phyloP scores from a whole-genome alignment of 441 rosid species.

The Geranium incanum region DNA sequence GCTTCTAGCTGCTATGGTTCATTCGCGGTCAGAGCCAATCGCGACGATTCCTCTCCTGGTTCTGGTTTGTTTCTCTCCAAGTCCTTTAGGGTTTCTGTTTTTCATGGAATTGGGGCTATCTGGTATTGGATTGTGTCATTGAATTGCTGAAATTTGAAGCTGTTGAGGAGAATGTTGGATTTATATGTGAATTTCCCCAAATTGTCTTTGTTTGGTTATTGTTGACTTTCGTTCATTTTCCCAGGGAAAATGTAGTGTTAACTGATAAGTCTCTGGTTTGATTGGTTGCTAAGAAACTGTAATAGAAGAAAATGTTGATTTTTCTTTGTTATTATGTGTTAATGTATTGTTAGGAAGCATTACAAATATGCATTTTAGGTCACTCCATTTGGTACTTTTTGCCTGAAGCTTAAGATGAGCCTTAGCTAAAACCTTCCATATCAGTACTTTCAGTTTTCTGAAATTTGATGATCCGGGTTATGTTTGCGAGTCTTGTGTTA shows the following conservation, averaged over 20 bases:
- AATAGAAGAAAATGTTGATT: background rate
- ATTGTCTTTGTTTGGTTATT: background rate
- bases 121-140: background rate
- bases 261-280: background rate
- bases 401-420: too few relatives aligned
- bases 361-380: background rate
- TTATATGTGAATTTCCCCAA: slow-evolving; percentile 2
- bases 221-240: too few relatives aligned
- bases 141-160: background rate
- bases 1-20: slow-evolving; percentile 31
- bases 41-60: slow-evolving; percentile 17
- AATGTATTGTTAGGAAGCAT: background rate
- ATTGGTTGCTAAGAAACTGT: background rate
- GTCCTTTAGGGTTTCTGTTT: background rate
- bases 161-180: background rate
- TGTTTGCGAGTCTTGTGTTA: too few relatives aligned
- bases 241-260: too few relatives aligned
- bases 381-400: background rate
- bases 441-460: too few relatives aligned
- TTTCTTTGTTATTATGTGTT: background rate
- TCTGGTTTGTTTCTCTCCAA: too few relatives aligned
- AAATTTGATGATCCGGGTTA: too few relatives aligned
- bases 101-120: background rate
- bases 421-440: too few relatives aligned
- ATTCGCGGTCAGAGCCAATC: slow-evolving; percentile 37